A percentile compares a stretch with the other conserved stretches of the same genome.
These are phyloP conservation scores for Penicillium sp. DNA, from an alignment of 2,329 filamentous ascomycete species.

Conservation along the genomic window DNA sequence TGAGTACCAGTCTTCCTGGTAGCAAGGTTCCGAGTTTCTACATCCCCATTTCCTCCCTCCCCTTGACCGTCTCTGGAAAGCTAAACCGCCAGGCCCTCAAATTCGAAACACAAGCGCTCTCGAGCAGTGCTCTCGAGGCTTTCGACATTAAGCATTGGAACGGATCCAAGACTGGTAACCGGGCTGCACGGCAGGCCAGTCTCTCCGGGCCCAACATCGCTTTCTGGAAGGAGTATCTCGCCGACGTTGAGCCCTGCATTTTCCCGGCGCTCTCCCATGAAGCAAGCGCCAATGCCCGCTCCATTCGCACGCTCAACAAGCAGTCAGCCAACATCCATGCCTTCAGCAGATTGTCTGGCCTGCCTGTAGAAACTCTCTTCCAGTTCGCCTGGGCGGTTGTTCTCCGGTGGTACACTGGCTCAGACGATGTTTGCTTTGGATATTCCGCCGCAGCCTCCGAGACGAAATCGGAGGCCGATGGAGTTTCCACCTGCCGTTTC, in stretches of 20 bases:
- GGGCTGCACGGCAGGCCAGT: slow-evolving; percentile 3
- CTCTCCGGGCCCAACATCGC: slow-evolving; percentile 31
- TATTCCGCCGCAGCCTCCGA: slow-evolving; percentile 38
- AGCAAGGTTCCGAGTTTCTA: slow-evolving; percentile 37
- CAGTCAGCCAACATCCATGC: slow-evolving; percentile 20
- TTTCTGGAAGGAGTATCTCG: slow-evolving; percentile 48
- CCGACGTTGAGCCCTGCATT: slow-evolving; percentile 45
- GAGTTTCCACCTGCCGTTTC: slow-evolving; percentile 22
- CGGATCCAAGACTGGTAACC: slow-evolving; percentile 12
- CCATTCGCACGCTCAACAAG: slow-evolving; percentile 16
- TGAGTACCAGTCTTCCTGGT: slow-evolving; percentile 25
- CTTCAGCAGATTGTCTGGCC: slow-evolving; percentile 19
- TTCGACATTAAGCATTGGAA: slow-evolving; percentile 21
- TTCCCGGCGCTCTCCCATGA: slow-evolving; percentile 37
- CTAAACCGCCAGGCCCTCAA: slow-evolving; percentile 26
- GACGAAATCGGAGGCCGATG: slow-evolving; percentile 26
- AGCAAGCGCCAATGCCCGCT: slow-evolving; percentile 3
- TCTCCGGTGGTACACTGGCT: slow-evolving; percentile 42
- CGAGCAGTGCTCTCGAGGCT: slow-evolving; percentile 3
- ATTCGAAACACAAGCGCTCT: slow-evolving; percentile 10
- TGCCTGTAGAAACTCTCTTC: slow-evolving; percentile 27
- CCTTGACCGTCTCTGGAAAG: slow-evolving; percentile 32
- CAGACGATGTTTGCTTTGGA: slow-evolving; percentile 47
- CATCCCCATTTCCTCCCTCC: slow-evolving; percentile 31
- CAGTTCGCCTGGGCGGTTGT: slow-evolving; percentile 47